Base-by-base conservation (phyloP, 441 rosid species). In the Adansonia gregorii region DNA sequence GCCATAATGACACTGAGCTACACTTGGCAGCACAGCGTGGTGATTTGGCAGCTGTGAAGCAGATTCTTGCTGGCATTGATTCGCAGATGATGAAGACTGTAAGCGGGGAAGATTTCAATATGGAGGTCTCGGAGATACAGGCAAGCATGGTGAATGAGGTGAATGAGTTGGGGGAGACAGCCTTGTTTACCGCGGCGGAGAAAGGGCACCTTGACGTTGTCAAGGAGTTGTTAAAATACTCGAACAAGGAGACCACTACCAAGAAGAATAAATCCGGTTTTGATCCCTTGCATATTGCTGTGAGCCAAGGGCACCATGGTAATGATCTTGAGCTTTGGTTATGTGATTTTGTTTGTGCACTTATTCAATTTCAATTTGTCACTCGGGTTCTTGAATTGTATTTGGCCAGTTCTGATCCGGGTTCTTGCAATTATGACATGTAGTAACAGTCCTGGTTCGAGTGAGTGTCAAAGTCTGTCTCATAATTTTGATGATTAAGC, bases 1-100 rank as follows among this genome's bases (percentile, higher is more conserved):
- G 98, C n/a, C 94, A 95, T 78, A 95, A 95, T 41, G 98, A 95
- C 78, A 93, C 99, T 0, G 98, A 92, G 86, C 93, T 95, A 51
- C 99, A 92, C 73, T 82, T 93, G 72, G 92, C 95, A 0, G 98
- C 98, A 45, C 97, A 94, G 83, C 92, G 94, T 0, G 98, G 97
- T 35, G 97, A 94, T 87, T 77, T 93, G 80, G 89, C 81, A 0
- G 95, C 94, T 12, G 94, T 92, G 6, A 92, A 83, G 83, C 95
- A 87, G 95, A 92, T 94, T 78, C 92, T 94, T 10, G 68, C 87
- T 27, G 95, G 83, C 68, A 94, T 94, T 64, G 85, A 82, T 79
- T 89, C 93, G 4, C 98, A 94, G 83, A 88, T 94, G 88, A 88
- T 76, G 76, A 95, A 92, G 76, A 87, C 88, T 77, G 78, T 87